phyloP scores from a whole-genome alignment of 768 basidiomycete species.

The Lentinula sp. region DNA sequence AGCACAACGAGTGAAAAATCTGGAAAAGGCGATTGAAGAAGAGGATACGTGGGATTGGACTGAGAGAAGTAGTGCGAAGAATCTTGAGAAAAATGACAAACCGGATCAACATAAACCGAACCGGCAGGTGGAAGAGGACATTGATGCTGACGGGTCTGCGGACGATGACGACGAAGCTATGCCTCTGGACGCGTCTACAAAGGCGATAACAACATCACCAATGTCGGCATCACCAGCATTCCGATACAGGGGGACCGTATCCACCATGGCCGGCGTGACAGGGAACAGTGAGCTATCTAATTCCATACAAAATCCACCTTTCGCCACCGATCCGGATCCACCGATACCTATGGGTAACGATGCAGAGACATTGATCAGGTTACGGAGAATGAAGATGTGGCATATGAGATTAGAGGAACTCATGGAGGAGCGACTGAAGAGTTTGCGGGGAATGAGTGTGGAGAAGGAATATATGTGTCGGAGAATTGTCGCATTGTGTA shows the following conservation, averaged over 20 bases:
- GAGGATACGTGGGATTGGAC: conserved; percentile 90
- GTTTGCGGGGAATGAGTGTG: conserved; percentile 71
- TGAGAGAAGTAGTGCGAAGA: conserved; percentile 40
- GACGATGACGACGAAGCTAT: conserved; percentile 10
- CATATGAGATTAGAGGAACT: conserved; percentile 72
- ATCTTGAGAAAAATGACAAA: background rate
- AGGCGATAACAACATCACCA: background rate
- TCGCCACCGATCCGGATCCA: conserved; percentile 68
- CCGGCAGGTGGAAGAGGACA: conserved; percentile 18
- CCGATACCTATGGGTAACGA: conserved; percentile 58
- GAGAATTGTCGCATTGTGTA: conserved; percentile 85
- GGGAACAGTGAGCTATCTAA: conserved; percentile 55
- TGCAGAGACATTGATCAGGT: conserved; percentile 53
- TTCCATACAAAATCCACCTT: conserved; percentile 23
- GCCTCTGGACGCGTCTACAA: background rate
- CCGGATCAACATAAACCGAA: conserved; percentile 42
- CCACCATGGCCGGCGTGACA: conserved; percentile 60
- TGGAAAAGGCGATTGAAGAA: conserved; percentile 70
- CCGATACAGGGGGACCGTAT: conserved; percentile 58
- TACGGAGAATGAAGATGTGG: conserved; percentile 81
- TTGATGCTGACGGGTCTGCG: conserved; percentile 9
- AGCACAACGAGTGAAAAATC: conserved; percentile 74
- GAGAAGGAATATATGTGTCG: conserved; percentile 91
- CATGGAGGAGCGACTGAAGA: conserved; percentile 61
- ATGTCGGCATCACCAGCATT: conserved; percentile 43